A percentile compares a stretch with the other conserved stretches of the same genome.
Evolutionary conservation across 2,329 filamentous ascomycete genomes (phyloP).

Genomic region (Penicillium freii): DNA sequence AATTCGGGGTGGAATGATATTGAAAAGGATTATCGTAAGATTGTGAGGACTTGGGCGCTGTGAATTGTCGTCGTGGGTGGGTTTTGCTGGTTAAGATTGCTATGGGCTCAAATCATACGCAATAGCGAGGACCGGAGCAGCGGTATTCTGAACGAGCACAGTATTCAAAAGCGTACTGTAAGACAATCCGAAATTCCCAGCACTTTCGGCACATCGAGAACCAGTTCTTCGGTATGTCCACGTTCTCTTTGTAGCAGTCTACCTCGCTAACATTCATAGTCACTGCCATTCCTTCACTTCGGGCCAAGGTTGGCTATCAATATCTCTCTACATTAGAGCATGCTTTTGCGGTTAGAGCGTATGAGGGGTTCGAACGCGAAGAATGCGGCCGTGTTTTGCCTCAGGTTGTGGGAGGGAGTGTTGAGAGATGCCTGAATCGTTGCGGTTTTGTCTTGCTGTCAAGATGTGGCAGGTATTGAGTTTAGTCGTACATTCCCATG

Average conservation of each 20-base stretch:
- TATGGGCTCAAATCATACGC: conserved; percentile 54
- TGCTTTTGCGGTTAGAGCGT: background rate
- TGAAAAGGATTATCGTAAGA: conserved; percentile 26
- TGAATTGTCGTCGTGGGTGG: background rate
- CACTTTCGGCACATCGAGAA: conserved; percentile 98
- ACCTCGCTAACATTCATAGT: conserved; percentile 42
- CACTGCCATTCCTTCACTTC: conserved; percentile 61
- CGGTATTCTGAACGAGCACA: conserved; percentile 79
- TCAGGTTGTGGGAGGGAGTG: background rate
- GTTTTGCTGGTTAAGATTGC: background rate
- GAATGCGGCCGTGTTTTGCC: background rate
- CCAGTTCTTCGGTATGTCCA: conserved; percentile 77
- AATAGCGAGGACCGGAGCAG: conserved; percentile 93
- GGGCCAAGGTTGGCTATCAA: background rate
- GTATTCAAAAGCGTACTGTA: conserved; percentile 83
- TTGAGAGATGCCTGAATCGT: background rate
- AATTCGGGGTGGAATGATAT: conserved; percentile 40
- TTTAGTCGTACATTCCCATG: background rate
- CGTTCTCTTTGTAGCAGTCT: background rate
- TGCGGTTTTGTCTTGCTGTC: background rate
- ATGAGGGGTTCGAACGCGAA: background rate
- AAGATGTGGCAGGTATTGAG: background rate
- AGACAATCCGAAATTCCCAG: conserved; percentile 80
- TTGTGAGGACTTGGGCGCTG: conserved; percentile 17
- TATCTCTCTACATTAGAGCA: background rate